Conservation (phyloP, 148 eudicot species). For the Silene uniflora region DNA sequence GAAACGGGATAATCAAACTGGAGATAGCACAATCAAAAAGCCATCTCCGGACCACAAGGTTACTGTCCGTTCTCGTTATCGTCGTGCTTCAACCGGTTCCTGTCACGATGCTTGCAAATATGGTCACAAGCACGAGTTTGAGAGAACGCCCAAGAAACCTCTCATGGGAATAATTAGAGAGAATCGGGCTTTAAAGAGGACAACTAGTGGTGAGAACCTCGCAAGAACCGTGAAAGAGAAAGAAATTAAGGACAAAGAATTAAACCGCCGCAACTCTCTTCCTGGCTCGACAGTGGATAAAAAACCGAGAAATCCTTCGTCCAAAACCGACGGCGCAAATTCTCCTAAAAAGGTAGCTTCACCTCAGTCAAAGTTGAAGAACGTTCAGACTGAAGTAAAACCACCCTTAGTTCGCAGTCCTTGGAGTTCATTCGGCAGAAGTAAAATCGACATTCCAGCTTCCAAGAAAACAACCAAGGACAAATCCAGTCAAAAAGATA, state of each 20-base stretch:
- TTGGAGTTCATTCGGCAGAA: conserved; percentile 17
- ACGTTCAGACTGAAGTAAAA: conserved; percentile 16
- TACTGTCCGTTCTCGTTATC: conserved; percentile 53
- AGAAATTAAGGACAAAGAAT: conserved; percentile 31
- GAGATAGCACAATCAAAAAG: conserved; percentile 14
- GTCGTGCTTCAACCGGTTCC: conserved; percentile 51
- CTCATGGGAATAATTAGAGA: conserved; percentile 29
- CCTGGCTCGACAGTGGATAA: conserved; percentile 30
- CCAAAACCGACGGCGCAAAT: conserved; percentile 1
- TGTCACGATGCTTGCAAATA: conserved; percentile 79
- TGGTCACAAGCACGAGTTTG: conserved; percentile 33
- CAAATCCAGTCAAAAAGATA: conserved; percentile 26
- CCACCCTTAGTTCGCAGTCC: conserved; percentile 19
- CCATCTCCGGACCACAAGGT: conserved; percentile 23
- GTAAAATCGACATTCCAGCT: conserved; percentile 16
- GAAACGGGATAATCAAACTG: conserved; percentile 5
- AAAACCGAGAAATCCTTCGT: conserved; percentile 12
- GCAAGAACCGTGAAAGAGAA: conserved; percentile 11
- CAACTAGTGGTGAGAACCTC: conserved; percentile 16
- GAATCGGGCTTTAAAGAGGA: conserved; percentile 16
- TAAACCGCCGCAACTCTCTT: conserved; percentile 37
- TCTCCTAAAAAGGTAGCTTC: conserved; percentile 19
- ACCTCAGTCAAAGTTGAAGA: conserved; percentile 20
- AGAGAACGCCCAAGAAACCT: conserved; percentile 29
- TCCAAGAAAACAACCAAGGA: conserved; percentile 22